These are phyloP conservation scores for Eucalyptus pumila DNA, from an alignment of 345 rosid genomes.

Conservation along the genomic window DNA sequence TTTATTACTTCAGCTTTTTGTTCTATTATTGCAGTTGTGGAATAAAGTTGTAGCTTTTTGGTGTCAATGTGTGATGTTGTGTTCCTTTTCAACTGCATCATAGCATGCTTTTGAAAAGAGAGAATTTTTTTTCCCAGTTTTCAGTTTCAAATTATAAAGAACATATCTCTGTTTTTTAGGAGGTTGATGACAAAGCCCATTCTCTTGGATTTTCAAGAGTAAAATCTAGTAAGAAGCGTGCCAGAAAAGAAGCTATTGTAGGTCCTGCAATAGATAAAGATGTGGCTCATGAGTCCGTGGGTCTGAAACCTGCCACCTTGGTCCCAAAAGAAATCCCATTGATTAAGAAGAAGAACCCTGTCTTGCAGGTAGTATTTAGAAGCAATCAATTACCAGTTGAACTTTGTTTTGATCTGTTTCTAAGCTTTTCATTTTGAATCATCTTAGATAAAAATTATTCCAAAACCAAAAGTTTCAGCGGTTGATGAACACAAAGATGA, in stretches of 20 bases:
- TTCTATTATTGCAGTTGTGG: not conserved
- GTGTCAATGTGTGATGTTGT: not conserved
- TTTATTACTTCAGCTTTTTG: not conserved
- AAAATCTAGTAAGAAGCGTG: conserved; percentile 49
- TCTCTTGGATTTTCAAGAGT: conserved; percentile 1
- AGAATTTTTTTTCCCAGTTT: not conserved
- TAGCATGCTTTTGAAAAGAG: not conserved
- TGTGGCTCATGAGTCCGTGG: conserved; percentile 72
- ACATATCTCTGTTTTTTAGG: conserved; percentile 5
- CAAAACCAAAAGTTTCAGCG: conserved; percentile 12
- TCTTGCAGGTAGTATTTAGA: conserved; percentile 50
- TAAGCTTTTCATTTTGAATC: conserved; percentile 1
- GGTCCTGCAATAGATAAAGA: conserved; percentile 80
- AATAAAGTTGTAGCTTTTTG: not conserved
- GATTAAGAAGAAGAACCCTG: conserved; percentile 70
- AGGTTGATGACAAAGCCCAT: conserved; percentile 7
- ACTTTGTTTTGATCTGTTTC: not conserved
- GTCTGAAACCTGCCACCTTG: conserved; percentile 71
- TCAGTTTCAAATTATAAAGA: not conserved
- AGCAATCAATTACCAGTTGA: not conserved
- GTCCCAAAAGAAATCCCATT: conserved; percentile 80
- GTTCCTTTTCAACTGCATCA: not conserved
- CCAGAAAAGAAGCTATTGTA: conserved; percentile 45
- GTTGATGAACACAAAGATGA: conserved; percentile 23
- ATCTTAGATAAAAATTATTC: conserved; percentile 62